Evolutionary conservation across 1,284 basidiomycete species (phyloP).

Genomic region (Irpex rosettiformis): DNA sequence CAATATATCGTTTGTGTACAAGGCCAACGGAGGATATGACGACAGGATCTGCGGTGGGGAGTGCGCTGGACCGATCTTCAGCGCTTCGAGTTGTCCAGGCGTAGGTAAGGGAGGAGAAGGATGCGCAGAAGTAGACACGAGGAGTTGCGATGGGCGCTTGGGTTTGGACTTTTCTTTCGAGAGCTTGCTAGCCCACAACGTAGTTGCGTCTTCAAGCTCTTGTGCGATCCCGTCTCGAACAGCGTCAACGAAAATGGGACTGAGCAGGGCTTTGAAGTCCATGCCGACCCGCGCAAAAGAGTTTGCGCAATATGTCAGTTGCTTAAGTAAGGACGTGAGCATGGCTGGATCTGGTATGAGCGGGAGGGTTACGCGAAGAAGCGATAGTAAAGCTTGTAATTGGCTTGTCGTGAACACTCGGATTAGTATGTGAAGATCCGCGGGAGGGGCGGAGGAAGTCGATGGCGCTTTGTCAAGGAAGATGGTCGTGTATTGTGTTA

Average conservation of each 20-base stretch:
- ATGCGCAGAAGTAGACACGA: slow-evolving; percentile 18
- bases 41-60: slow-evolving; percentile 67
- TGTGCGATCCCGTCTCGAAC: slow-evolving; percentile 42
- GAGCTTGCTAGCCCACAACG: slow-evolving; percentile 19
- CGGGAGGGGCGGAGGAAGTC: slow-evolving; percentile 19
- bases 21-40: slow-evolving; percentile 76
- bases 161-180: slow-evolving; percentile 13
- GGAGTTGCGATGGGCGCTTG: slow-evolving; percentile 20
- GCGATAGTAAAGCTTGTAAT: slow-evolving; percentile 56
- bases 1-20: slow-evolving; percentile 73
- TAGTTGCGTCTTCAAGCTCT: slow-evolving; percentile 35
- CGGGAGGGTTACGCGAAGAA: slow-evolving; percentile 47
- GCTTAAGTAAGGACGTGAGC: slow-evolving; percentile 83
- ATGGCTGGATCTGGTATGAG: slow-evolving; percentile 58
- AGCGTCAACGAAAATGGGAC: slow-evolving; percentile 59
- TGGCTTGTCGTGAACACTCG: slow-evolving; percentile 51
- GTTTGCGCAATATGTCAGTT: slow-evolving; percentile 89
- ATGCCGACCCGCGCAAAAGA: slow-evolving; percentile 91
- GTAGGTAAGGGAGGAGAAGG: slow-evolving; percentile 27
- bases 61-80: slow-evolving; percentile 35
- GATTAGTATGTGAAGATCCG: slow-evolving; percentile 44
- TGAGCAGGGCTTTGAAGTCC: slow-evolving; percentile 73
- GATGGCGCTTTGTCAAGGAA: slow-evolving; percentile 65
- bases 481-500: slow-evolving; percentile 86
- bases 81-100: slow-evolving; percentile 18